Base-by-base conservation (phyloP, 1,284 basidiomycete species). In the Leccinum fallax region DNA sequence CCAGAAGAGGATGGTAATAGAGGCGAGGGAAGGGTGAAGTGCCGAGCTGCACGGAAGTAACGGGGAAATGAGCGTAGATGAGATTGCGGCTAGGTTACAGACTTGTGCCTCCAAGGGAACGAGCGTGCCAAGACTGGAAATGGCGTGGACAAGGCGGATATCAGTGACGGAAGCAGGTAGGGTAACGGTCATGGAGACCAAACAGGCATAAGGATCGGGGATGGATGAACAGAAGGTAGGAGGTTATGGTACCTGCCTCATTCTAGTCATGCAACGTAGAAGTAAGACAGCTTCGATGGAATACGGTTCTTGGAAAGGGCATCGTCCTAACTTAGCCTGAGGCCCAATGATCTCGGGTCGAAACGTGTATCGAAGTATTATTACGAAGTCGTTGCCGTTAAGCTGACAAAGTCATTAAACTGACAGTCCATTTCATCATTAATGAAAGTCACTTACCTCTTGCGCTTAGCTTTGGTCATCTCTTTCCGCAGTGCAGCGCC, bases 401-500 rank as follows among this genome's bases (percentile, higher is more conserved):
- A 62, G 57, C 72, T 74, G 53, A 19, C 21, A 57, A n/a, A 53
- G 5, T 5, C 28, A 57, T 74, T 28, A 71, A 51, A 52, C 38
- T 13, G 21, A 53, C 26, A 30, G 5, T 38, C 6, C 8, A 61
- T 38, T 43, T 21, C 3, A 16, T 54, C 16, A 28, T 24, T 46
- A 36, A 36, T 19, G 11, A 43, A 43, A 1, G 2, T 28, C 24
- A 30, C 68, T 63, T 63, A 93, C 93, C 93, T 97, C 85, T 97
- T 96, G 81, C 95, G 90, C 81, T 97, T 98, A 63, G 93, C 95
- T 80, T 97, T 98, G 34, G 94, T 96, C 95, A 99, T 98, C 77
- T 98, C 97, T 80, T 98, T 99, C 71, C 96, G 94, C 67, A 98
- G 78, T 53, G 96, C 96, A 16, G 95, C 90, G 4, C 94, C 95